Evolutionary conservation across 495 filamentous ascomycete species (phyloP).

Genomic region (Neurospora sp.): DNA sequence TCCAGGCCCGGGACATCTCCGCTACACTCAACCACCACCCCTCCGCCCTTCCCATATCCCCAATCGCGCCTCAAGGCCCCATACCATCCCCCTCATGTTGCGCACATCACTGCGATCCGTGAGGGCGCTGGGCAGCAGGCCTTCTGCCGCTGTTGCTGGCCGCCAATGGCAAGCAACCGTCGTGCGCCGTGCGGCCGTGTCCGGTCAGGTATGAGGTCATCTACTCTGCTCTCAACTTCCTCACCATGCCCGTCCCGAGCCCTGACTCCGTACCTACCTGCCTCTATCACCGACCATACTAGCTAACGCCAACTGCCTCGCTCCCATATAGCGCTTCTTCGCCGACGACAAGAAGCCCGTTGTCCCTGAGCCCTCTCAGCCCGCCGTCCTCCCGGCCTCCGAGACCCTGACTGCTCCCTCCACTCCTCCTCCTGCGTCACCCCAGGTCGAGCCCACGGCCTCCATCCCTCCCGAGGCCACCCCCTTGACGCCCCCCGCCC

Average conservation of each 20-base stretch:
- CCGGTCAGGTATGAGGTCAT: conserved; percentile 24
- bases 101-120: conserved; percentile 53
- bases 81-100: conserved; percentile 54
- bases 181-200: conserved; percentile 18
- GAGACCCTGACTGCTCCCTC: conserved; percentile 43
- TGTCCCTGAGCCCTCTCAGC: conserved; percentile 34
- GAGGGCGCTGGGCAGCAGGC: conserved; percentile 42
- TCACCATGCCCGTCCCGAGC: background rate
- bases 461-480: conserved; percentile 51
- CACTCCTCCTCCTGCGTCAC: conserved; percentile 33
- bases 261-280: background rate
- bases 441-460: conserved; percentile 33
- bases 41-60: conserved; percentile 7
- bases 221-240: background rate
- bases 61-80: conserved; percentile 31
- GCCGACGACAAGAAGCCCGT: conserved; percentile 46
- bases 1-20: conserved; percentile 19
- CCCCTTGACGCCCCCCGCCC: conserved; percentile 45
- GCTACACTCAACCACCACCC: conserved; percentile 27
- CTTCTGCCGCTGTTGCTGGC: conserved; percentile 33
- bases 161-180: conserved; percentile 48
- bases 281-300: conserved; percentile 3
- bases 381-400: conserved; percentile 47
- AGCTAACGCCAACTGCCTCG: background rate
- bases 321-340: conserved; percentile 41